Evolutionary conservation across 2,329 filamentous ascomycete genomes (phyloP).

Genomic region (Fusarium bactridioides): DNA sequence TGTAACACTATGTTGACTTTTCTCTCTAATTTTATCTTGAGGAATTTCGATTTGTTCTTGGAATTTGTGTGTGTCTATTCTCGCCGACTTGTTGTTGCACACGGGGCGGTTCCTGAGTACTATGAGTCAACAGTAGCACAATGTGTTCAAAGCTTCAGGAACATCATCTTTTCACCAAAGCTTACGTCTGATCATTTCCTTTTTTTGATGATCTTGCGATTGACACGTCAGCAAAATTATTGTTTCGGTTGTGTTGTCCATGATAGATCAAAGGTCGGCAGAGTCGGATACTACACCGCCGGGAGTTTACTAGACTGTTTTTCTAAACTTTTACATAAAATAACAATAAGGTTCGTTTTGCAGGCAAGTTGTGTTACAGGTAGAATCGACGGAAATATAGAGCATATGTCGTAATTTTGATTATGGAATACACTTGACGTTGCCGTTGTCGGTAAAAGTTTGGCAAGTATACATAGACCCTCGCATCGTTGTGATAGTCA

Average conservation of each 20-base stretch:
- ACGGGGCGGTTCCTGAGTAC: background rate
- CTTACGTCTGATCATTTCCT: background rate
- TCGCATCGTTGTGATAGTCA: too few relatives aligned
- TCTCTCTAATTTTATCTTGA: background rate
- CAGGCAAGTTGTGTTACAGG: background rate
- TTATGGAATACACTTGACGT: background rate
- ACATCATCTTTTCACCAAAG: background rate
- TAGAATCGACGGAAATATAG: background rate
- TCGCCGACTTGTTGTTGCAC: background rate
- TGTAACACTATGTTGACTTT: background rate
- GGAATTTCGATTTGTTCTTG: background rate
- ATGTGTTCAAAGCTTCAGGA: background rate
- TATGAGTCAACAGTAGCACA: background rate
- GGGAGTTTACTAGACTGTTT: background rate
- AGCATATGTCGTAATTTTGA: background rate
- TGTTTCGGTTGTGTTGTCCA: background rate
- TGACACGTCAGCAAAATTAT: background rate
- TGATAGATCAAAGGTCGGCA: background rate
- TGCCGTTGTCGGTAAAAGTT: background rate
- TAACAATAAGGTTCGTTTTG: background rate
- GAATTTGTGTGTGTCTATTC: background rate
- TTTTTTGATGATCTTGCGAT: background rate
- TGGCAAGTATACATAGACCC: background rate
- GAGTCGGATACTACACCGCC: background rate
- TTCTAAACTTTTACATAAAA: background rate